Evolutionary conservation across 148 eudicot species (phyloP).

Genomic region (Arbutus unedo): DNA sequence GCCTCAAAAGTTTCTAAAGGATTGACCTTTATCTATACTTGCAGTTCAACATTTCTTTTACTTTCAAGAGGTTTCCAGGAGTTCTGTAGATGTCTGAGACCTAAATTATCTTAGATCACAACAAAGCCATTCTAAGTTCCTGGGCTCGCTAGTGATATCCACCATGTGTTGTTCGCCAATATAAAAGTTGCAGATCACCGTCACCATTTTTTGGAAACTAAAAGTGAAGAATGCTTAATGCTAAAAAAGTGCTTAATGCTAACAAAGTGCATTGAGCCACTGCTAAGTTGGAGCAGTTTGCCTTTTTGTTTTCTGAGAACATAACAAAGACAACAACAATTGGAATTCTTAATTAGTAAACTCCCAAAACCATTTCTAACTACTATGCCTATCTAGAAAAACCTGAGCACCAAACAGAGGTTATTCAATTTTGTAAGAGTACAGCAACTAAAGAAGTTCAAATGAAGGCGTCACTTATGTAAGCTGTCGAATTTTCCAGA

Average conservation of each 20-base stretch:
- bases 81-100: no score
- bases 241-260: neutral
- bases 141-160: no score
- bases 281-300: no score
- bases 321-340: neutral
- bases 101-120: neutral
- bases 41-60: no score
- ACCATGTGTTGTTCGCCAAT: neutral
- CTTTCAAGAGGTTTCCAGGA: no score
- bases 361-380: neutral
- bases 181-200: neutral
- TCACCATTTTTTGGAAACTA: neutral
- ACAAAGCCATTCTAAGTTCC: no score
- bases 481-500: neutral
- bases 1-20: no score
- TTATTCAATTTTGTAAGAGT: neutral
- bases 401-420: neutral
- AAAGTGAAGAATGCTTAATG: neutral
- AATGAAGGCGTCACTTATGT: neutral
- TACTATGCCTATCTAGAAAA: neutral
- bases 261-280: neutral
- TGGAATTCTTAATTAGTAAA: neutral
- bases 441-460: neutral
- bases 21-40: no score
- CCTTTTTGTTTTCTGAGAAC: neutral